Evolutionary conservation across 2,329 filamentous ascomycete species (phyloP), one percentile per base, ranked within the genome.

Genomic region (Sclerotinia subarctica): DNA sequence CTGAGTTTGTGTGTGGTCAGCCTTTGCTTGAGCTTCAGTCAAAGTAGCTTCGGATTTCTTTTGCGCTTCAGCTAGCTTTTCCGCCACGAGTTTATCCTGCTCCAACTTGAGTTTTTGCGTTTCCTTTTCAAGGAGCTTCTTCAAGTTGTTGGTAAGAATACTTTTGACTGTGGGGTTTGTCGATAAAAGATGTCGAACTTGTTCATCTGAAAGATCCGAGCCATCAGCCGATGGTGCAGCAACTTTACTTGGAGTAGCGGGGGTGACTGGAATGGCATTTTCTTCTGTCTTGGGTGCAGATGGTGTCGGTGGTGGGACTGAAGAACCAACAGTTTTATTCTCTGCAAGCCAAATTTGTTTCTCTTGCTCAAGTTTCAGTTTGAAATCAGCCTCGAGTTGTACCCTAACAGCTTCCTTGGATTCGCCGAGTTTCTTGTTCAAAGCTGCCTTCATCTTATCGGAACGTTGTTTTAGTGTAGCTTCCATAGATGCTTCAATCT

Each of bases 341-440:
- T 89, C 87, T 5, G 85, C 85, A 70, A 84, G 80, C 81, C 86
- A 85, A 57, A 88, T 89, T 69, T 85, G 83, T 73, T 85, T 85
- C 76, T 90, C 87, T 73, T 88, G 88, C 73, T 89, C 86, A 47
- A 89, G 73, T 70, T 81, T 82, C 57, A 87, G 78, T 5, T 80
- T 77, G 66, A 80, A 80, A 53, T 83, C 80, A 15, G 76, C 76
- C 71, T 82, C 77, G 49, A 85, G 71, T 73, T 86, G 85, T 69
- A 83, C 82, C 74, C 86, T 86, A 65, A 86, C 81, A 67, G 81
- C 77, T 52, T 82, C 80, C 70, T 80, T 82, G 15, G 82, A 79
- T 62, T 88, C 85, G 11, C 77, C 79, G 21, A 96, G 82, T 76
- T 90, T 92, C 76, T 86, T 88, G 74, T 88, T 90, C 62, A 92